Evolutionary conservation across 2,329 filamentous ascomycete species (phyloP).

Genomic region (Venturia oleaginea): DNA sequence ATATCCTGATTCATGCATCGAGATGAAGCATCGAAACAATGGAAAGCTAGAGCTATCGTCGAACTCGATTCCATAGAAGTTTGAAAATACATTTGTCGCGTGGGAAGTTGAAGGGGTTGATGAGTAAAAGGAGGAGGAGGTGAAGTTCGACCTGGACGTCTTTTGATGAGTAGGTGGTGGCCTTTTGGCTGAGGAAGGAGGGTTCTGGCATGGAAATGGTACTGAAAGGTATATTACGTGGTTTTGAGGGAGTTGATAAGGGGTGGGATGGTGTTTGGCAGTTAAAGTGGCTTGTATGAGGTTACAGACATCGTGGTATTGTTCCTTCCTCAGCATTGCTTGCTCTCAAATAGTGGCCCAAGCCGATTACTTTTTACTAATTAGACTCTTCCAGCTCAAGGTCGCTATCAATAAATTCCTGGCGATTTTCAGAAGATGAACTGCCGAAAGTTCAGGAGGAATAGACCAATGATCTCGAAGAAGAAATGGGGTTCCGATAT

Average conservation of each 20-base stretch:
- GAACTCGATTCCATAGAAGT: not conserved
- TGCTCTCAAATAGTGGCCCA: too few species aligned
- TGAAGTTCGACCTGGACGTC: not conserved
- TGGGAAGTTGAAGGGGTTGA: not conserved
- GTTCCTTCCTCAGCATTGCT: not conserved
- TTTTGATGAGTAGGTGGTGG: not conserved
- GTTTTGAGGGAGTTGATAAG: not conserved
- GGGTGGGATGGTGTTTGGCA: not conserved
- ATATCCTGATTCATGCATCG: too few species aligned
- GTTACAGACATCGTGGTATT: not conserved
- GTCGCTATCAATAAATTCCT: too few species aligned
- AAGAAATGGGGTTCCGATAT: too few species aligned
- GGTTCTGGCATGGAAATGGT: not conserved
- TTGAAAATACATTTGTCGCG: not conserved
- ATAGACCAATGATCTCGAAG: too few species aligned
- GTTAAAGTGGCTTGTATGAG: not conserved
- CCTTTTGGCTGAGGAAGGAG: not conserved
- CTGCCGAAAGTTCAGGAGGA: too few species aligned
- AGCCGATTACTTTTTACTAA: too few species aligned
- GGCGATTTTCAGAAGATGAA: too few species aligned
- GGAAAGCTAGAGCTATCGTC: not conserved
- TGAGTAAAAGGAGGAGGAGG: not conserved
- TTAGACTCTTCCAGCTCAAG: too few species aligned
- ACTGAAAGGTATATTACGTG: not conserved
- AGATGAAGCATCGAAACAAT: too few species aligned